A percentile compares a stretch with the other conserved stretches of the same genome.
These are phyloP conservation scores for Salix viminalis DNA, from an alignment of 345 rosid species.

Conservation along the genomic window DNA sequence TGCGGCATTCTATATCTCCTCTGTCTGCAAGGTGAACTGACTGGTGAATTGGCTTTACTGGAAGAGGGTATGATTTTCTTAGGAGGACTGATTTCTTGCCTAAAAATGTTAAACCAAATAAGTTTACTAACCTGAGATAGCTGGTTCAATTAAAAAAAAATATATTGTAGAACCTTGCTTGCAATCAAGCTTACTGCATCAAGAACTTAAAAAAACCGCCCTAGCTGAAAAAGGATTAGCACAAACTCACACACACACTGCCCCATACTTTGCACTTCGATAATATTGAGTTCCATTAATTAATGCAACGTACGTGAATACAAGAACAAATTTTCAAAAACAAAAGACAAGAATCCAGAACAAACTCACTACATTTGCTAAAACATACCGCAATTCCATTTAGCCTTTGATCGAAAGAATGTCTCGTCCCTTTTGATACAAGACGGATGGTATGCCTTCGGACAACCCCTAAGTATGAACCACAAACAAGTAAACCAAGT, in stretches of 20 bases:
- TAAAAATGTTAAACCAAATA: too few relatives aligned
- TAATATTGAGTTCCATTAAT: not conserved
- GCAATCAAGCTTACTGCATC: too few relatives aligned
- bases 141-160: too few relatives aligned
- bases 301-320: not conserved
- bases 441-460: constrained; percentile 95
- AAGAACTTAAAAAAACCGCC: too few relatives aligned
- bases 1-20: too few relatives aligned
- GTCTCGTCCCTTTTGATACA: constrained; percentile 90
- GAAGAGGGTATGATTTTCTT: too few relatives aligned
- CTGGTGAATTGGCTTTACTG: too few relatives aligned
- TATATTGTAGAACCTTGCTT: too few relatives aligned
- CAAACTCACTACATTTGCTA: constrained; percentile 4
- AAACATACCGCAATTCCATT: constrained; percentile 91
- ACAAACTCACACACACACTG: not conserved
- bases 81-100: too few relatives aligned
- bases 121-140: too few relatives aligned
- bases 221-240: not conserved
- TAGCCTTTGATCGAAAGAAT: constrained; percentile 76
- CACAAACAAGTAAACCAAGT: not conserved
- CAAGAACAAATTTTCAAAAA: constrained; percentile 1
- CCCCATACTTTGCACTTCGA: not conserved
- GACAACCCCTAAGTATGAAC: constrained; percentile 66
- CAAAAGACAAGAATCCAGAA: constrained; percentile 4
- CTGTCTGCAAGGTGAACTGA: too few relatives aligned